These are phyloP conservation scores for Penicillium paneum DNA, from an alignment of 2,329 filamentous ascomycete genomes.

Conservation along the genomic window DNA sequence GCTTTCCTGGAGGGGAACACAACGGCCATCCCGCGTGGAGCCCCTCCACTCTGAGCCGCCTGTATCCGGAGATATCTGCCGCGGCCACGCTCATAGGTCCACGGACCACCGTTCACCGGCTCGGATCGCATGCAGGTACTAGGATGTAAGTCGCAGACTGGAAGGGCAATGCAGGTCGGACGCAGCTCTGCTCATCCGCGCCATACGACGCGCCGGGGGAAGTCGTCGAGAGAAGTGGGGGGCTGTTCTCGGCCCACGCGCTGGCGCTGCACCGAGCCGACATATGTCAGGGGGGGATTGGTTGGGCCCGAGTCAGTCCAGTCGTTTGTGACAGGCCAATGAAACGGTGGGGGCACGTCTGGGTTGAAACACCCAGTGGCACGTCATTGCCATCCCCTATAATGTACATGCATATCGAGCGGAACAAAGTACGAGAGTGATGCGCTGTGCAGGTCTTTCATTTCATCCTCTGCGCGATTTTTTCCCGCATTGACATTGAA, in stretches of 20 bases:
- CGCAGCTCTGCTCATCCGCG: not conserved
- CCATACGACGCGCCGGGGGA: not conserved
- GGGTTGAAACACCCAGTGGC: constrained; percentile 5
- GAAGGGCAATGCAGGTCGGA: constrained; percentile 11
- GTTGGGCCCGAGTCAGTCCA: constrained; percentile 10
- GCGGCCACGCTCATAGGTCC: constrained; percentile 15
- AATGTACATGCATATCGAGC: not conserved
- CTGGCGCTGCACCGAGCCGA: constrained; percentile 13
- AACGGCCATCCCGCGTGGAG: constrained; percentile 15
- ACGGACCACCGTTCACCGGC: constrained; percentile 27
- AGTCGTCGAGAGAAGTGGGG: not conserved
- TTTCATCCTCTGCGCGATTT: constrained; percentile 7
- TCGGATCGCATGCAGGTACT: constrained; percentile 32
- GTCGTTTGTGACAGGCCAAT: constrained; percentile 10
- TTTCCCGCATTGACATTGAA: too few relatives aligned
- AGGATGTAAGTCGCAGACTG: constrained; percentile 19
- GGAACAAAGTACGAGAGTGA: constrained; percentile 4
- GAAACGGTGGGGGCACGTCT: not conserved
- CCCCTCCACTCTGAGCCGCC: not conserved
- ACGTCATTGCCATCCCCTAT: constrained; percentile 5
- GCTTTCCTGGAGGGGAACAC: not conserved
- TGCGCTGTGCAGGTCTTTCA: constrained; percentile 1
- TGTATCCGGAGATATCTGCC: constrained; percentile 20
- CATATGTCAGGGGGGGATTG: constrained; percentile 15
- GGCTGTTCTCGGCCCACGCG: constrained; percentile 16